phyloP scores from a whole-genome alignment of 1,284 basidiomycete species.

The Ganoderma lingzhi region DNA sequence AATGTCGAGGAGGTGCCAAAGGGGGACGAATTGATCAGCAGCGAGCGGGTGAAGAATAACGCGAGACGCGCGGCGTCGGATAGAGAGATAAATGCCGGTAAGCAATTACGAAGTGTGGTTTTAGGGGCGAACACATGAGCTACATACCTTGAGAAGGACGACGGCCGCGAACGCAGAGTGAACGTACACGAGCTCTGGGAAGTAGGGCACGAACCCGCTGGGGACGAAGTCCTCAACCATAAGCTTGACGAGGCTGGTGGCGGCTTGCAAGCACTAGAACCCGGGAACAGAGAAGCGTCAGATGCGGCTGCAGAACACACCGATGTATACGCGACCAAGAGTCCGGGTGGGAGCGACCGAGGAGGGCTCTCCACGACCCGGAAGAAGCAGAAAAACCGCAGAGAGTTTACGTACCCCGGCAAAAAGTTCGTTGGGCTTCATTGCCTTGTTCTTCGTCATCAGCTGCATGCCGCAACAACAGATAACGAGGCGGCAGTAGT shows the following conservation, averaged over 20 bases:
- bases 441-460: constrained; percentile 31
- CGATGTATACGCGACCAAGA: neutral
- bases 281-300: constrained; percentile 20
- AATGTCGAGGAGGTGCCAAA: neutral
- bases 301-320: constrained; percentile 26
- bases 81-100: neutral
- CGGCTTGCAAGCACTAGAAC: constrained; percentile 43
- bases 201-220: constrained; percentile 46
- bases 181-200: constrained; percentile 52
- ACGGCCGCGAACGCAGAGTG: constrained; percentile 51
- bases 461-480: constrained; percentile 44
- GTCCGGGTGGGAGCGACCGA: neutral
- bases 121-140: neutral
- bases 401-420: constrained; percentile 26
- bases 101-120: neutral
- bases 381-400: neutral
- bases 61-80: neutral
- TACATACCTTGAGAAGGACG: constrained; percentile 44
- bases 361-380: neutral
- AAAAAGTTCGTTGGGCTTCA: constrained; percentile 33
- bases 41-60: neutral
- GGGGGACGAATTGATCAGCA: neutral
- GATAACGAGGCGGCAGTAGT: constrained; percentile 46
- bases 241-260: constrained; percentile 40
- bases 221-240: constrained; percentile 41